Conservation (phyloP, 208 protist genomes). For the Sergeia podlipaevii region DNA sequence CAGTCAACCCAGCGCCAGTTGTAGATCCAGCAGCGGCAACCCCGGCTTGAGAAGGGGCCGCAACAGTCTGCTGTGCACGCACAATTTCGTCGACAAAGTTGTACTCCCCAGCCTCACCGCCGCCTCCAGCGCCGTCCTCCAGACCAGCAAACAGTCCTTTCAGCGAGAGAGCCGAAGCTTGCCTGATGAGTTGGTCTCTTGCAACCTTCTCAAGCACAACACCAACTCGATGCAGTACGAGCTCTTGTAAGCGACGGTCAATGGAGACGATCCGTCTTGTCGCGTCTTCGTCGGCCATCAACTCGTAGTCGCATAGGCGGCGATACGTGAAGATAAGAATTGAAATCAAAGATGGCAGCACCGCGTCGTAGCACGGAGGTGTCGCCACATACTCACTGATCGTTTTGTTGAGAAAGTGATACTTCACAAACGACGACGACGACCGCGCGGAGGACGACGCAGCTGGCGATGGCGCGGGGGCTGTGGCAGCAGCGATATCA, state of each 20-base stretch:
- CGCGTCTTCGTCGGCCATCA: slow-evolving; percentile 25
- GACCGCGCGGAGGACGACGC: background rate
- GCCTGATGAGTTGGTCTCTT: slow-evolving; percentile 31
- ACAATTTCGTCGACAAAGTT: background rate
- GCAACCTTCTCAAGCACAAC: slow-evolving; percentile 55
- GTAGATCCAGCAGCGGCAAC: no score
- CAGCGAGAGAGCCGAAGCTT: slow-evolving; percentile 50
- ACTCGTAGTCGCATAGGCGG: slow-evolving; percentile 62
- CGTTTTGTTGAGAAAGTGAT: slow-evolving; percentile 41
- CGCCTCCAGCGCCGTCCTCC: slow-evolving; percentile 12
- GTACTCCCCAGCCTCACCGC: background rate
- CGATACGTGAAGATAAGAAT: slow-evolving; percentile 60
- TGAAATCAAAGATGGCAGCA: slow-evolving; percentile 50
- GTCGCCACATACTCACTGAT: slow-evolving; percentile 30
- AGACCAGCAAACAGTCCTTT: slow-evolving; percentile 49
- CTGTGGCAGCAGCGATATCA: background rate
- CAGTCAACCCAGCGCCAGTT: no score
- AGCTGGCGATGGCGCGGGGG: background rate
- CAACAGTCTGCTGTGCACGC: slow-evolving; percentile 2
- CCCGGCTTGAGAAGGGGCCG: no score
- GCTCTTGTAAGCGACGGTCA: slow-evolving; percentile 49
- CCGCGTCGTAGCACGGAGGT: slow-evolving; percentile 42
- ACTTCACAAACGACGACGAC: slow-evolving; percentile 22
- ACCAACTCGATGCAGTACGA: slow-evolving; percentile 41
- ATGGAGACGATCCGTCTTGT: slow-evolving; percentile 58